Evolutionary conservation across 129 eudicot species (phyloP).

Genomic region (Logfia minima): DNA sequence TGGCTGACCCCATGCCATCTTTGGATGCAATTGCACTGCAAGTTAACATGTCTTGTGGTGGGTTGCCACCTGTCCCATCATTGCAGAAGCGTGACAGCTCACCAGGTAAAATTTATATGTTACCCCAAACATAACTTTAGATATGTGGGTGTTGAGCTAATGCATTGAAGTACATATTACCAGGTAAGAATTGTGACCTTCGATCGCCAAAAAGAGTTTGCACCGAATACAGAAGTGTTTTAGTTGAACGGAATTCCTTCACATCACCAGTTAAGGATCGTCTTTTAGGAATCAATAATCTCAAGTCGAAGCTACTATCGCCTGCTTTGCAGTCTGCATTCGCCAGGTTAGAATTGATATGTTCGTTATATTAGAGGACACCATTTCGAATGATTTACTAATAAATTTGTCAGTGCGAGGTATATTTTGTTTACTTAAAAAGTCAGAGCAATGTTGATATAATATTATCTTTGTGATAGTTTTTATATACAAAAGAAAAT

Average conservation of each 20-base stretch:
- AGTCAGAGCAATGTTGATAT: neutral
- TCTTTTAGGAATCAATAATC: conserved; percentile 58
- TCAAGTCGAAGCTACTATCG: conserved; percentile 65
- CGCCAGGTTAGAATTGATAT: conserved; percentile 61
- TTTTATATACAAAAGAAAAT: too few species aligned
- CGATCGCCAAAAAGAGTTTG: conserved; percentile 89
- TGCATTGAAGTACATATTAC: conserved; percentile 11
- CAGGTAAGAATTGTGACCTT: conserved; percentile 72
- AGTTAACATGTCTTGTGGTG: conserved; percentile 58
- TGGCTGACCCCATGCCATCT: conserved; percentile 97
- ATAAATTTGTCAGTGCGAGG: neutral
- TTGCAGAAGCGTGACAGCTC: conserved; percentile 59
- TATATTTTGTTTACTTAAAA: neutral
- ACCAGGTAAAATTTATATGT: conserved; percentile 47
- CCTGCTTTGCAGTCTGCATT: conserved; percentile 94
- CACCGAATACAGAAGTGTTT: conserved; percentile 75
- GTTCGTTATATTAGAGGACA: neutral
- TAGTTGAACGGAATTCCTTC: conserved; percentile 91
- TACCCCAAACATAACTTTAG: neutral
- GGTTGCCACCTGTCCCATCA: conserved; percentile 55
- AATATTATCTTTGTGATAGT: too few species aligned
- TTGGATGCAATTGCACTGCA: conserved; percentile 88
- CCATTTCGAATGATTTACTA: neutral
- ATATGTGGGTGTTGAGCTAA: conserved; percentile 1
- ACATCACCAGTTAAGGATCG: conserved; percentile 98